Evolutionary conservation across 805 yeast species (phyloP).

Genomic region (Suhomyces tanzawaensis): DNA sequence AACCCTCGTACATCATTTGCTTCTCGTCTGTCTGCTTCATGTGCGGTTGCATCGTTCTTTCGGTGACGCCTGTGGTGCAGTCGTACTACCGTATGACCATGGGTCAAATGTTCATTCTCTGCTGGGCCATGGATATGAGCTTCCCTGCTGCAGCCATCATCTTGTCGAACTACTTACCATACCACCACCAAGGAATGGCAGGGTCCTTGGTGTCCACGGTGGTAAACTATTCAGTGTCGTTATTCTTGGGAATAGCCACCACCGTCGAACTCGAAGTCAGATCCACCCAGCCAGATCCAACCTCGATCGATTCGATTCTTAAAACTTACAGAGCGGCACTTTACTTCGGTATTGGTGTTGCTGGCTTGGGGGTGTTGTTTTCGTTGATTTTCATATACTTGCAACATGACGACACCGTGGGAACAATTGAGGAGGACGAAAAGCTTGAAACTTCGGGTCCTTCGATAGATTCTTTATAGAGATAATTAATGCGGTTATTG

Average conservation of each 20-base stretch:
- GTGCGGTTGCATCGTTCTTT: slow-evolving; percentile 51
- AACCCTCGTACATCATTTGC: slow-evolving; percentile 50
- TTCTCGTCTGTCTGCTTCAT: slow-evolving; percentile 53
- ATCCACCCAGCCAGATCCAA: slow-evolving; percentile 7
- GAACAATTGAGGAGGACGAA: slow-evolving; percentile 9
- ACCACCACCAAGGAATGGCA: slow-evolving; percentile 71
- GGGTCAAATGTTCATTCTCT: slow-evolving; percentile 52
- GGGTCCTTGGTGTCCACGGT: slow-evolving; percentile 71
- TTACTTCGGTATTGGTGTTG: slow-evolving; percentile 61
- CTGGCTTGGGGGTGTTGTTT: slow-evolving; percentile 43
- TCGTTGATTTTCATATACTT: slow-evolving; percentile 21
- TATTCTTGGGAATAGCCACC: slow-evolving; percentile 71
- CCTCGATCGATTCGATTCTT: slow-evolving; percentile 13
- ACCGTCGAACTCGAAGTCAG: slow-evolving; percentile 48
- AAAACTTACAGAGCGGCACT: slow-evolving; percentile 55
- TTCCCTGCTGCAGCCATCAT: slow-evolving; percentile 73
- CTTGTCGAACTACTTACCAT: slow-evolving; percentile 57
- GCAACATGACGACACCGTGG: slow-evolving; percentile 7
- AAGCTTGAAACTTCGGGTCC: too few species aligned
- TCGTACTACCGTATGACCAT: slow-evolving; percentile 57
- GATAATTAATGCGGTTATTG: too few species aligned
- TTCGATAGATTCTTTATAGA: too few species aligned
- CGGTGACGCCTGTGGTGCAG: slow-evolving; percentile 58
- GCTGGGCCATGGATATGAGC: slow-evolving; percentile 77
- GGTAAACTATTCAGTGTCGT: slow-evolving; percentile 66